Conservation (phyloP, 2,329 filamentous ascomycete genomes). For the Tolypocladium inflatum region DNA sequence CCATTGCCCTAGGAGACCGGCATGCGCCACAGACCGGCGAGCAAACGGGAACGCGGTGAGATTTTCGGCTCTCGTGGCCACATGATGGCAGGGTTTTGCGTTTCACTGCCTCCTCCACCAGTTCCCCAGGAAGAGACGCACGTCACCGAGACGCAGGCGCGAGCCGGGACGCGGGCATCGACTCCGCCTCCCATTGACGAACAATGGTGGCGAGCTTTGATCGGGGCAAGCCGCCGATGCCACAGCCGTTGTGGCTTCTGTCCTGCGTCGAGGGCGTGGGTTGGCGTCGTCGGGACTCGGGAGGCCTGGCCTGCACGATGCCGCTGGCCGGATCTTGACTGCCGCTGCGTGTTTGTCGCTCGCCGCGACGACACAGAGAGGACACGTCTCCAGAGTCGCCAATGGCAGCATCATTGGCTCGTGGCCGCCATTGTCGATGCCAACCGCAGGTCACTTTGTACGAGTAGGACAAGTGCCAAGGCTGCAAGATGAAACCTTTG, state of each 20-base stretch:
- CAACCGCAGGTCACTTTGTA: background rate
- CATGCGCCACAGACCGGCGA: constrained; percentile 1
- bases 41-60: background rate
- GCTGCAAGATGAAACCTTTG: background rate
- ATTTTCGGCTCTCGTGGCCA: background rate
- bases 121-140: background rate
- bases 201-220: background rate
- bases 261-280: background rate
- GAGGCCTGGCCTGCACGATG: background rate
- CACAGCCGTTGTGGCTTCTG: background rate
- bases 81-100: background rate
- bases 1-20: background rate
- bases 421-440: background rate
- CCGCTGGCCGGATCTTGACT: background rate
- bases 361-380: background rate
- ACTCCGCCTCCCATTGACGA: background rate
- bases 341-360: background rate
- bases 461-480: background rate
- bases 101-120: background rate
- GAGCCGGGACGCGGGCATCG: background rate
- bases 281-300: background rate
- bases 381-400: background rate
- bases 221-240: background rate
- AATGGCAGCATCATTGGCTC: background rate
- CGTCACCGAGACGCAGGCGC: background rate